Evolutionary conservation across 306 rosid genomes (phyloP), one percentile per base, ranked within the genome.

Genomic region (Begonia peltatifolia): DNA sequence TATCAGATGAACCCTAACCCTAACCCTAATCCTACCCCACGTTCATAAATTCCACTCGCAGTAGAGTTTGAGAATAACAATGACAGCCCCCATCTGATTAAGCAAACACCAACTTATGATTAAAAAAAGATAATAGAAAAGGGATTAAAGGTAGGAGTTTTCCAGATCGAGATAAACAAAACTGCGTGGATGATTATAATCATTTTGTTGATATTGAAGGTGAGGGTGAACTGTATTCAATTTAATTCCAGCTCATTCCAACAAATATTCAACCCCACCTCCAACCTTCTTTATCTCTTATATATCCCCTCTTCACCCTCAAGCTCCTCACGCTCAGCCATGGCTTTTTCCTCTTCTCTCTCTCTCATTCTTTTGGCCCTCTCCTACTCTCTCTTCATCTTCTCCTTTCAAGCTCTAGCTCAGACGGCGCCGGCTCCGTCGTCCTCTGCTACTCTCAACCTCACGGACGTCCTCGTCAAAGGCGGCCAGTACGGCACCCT

Each of bases 401-500:
- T 55, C 46, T 61, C 69, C 2, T 52, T 65, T 22, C 66, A 13
- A 1, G 90, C 82, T 43, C 95, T 78, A 42, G 6, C 64, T 7
- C 30, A 63, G 14, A 18, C 68, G 0, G 93, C 84, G 3, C 82
- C 95, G 0, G 81, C 84, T 1, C 81, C 94, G 0, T 50, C 77
- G 2, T 69, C 83, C 0, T 20, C 87, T 0, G 93, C 80, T 50
- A 69, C 75, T 0, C 17, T 71, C 8, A 78, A 89, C 83, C 54
- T 89, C 38, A 82, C 93, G 2, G 84, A 41, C 20, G 70, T 89
- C 56, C 78, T 89, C 0, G 79, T 44, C 8, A 65, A 82, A 25
- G 80, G 53, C 1, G 71, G 84, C n/a, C 97, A 89, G 46, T 89
- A n/a, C 77, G 64, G 20, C 44, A 68, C 62, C 68, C 16, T 89